These are phyloP conservation scores for Calonectria hawksworthii DNA, from an alignment of 2,329 filamentous ascomycete genomes.

Conservation along the genomic window DNA sequence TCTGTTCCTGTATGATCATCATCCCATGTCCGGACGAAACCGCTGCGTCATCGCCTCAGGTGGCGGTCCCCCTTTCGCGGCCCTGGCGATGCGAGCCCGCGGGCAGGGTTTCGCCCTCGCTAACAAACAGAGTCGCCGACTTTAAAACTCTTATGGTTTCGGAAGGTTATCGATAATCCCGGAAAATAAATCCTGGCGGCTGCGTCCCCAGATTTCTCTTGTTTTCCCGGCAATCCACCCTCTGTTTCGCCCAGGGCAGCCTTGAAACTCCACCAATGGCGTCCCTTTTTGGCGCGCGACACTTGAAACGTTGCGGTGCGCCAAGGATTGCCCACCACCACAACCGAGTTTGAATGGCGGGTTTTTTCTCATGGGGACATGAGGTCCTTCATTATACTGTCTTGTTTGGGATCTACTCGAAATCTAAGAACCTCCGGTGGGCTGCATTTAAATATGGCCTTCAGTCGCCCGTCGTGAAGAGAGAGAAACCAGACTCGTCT, in stretches of 20 bases:
- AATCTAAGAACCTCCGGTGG: background rate
- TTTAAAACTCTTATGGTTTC: slow-evolving; percentile 34
- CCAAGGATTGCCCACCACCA: slow-evolving; percentile 19
- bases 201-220: slow-evolving; percentile 27
- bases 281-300: slow-evolving; percentile 20
- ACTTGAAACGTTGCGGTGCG: slow-evolving; percentile 32
- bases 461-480: background rate
- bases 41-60: background rate
- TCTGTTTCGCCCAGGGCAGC: slow-evolving; percentile 21
- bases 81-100: background rate
- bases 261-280: slow-evolving; percentile 37
- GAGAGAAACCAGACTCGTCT: slow-evolving; percentile 22
- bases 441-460: slow-evolving; percentile 30
- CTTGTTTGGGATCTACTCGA: slow-evolving; percentile 1
- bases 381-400: slow-evolving; percentile 29
- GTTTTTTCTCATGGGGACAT: slow-evolving; percentile 27
- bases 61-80: background rate
- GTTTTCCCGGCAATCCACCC: slow-evolving; percentile 11
- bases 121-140: slow-evolving; percentile 9
- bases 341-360: slow-evolving; percentile 38
- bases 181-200: slow-evolving; percentile 21
- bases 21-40: slow-evolving; percentile 5
- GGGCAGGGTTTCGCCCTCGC: background rate
- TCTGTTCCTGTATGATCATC: background rate
- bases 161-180: slow-evolving; percentile 28